Evolutionary conservation across 495 filamentous ascomycete species (phyloP).

Genomic region (Xanthoparmelia taractica): DNA sequence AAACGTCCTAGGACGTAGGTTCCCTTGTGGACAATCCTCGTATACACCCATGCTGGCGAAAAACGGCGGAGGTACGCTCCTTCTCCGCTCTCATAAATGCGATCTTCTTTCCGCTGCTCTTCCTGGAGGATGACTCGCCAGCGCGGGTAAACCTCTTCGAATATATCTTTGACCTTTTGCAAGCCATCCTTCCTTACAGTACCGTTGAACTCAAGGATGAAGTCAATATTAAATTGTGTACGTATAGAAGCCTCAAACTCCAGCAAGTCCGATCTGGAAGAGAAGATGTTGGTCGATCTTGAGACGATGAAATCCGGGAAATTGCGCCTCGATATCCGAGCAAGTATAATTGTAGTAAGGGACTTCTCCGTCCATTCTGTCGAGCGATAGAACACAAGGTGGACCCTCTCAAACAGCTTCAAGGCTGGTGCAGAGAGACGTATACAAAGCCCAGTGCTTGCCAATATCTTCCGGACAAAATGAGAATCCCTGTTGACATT

Average conservation of each 20-base stretch:
- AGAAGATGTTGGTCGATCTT: constrained; percentile 81
- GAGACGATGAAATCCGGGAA: constrained; percentile 89
- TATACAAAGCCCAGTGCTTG: constrained; percentile 74
- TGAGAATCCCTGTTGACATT: constrained; percentile 47
- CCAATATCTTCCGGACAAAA: constrained; percentile 68
- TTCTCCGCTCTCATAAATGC: constrained; percentile 74
- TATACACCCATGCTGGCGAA: constrained; percentile 88
- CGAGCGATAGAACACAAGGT: constrained; percentile 91
- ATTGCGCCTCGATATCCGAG: constrained; percentile 75
- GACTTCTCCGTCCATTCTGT: constrained; percentile 98
- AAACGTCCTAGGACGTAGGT: constrained; percentile 73
- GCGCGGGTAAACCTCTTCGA: constrained; percentile 67
- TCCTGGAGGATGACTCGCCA: constrained; percentile 69
- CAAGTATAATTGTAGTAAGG: constrained; percentile 87
- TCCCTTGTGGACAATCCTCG: constrained; percentile 84
- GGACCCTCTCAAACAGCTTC: constrained; percentile 84
- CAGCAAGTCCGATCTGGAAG: constrained; percentile 62
- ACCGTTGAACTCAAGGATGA: constrained; percentile 74
- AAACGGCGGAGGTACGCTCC: constrained; percentile 87
- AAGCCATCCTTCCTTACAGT: constrained; percentile 57
- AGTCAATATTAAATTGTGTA: constrained; percentile 76
- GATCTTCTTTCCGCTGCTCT: constrained; percentile 74
- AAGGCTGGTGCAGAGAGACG: constrained; percentile 66
- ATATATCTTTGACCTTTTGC: constrained; percentile 61
- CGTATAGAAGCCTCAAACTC: constrained; percentile 87